phyloP scores from a whole-genome alignment of 148 eudicot species.

The Vaccinium vitisidaea region DNA sequence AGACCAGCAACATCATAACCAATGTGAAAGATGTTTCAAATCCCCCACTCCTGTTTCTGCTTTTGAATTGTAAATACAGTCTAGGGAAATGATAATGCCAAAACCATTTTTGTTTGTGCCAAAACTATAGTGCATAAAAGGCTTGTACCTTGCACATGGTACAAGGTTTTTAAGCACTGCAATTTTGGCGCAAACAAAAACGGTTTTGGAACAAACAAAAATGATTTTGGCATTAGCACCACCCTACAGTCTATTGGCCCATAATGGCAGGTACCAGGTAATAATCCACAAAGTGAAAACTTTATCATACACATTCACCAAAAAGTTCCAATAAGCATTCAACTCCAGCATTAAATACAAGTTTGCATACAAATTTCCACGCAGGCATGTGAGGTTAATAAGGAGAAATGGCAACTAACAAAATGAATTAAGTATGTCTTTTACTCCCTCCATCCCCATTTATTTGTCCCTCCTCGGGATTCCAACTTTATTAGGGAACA shows the following conservation, averaged over 20 bases:
- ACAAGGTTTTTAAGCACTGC: too few relatives aligned
- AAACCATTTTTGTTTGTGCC: too few relatives aligned
- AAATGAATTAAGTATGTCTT: neutral
- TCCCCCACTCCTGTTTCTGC: neutral
- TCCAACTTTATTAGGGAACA: too few relatives aligned
- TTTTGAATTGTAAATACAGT: neutral
- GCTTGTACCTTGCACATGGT: too few relatives aligned
- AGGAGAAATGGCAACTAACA: neutral
- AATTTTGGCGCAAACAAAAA: too few relatives aligned
- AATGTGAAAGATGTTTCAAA: neutral
- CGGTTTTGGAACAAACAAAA: too few relatives aligned
- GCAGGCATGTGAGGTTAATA: neutral
- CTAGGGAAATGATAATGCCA: neutral
- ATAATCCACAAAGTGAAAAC: neutral
- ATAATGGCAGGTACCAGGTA: neutral
- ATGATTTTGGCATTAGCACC: too few relatives aligned
- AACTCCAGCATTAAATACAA: neutral
- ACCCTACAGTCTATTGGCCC: neutral
- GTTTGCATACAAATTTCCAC: neutral
- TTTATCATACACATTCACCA: neutral
- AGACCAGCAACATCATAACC: slow-evolving; percentile 3
- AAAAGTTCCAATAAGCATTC: neutral
- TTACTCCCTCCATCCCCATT: neutral
- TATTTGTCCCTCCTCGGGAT: too few relatives aligned
- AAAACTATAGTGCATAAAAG: too few relatives aligned